These are phyloP conservation scores for Wilcoxina mikolae DNA, from an alignment of 495 filamentous ascomycete genomes.

Conservation along the genomic window DNA sequence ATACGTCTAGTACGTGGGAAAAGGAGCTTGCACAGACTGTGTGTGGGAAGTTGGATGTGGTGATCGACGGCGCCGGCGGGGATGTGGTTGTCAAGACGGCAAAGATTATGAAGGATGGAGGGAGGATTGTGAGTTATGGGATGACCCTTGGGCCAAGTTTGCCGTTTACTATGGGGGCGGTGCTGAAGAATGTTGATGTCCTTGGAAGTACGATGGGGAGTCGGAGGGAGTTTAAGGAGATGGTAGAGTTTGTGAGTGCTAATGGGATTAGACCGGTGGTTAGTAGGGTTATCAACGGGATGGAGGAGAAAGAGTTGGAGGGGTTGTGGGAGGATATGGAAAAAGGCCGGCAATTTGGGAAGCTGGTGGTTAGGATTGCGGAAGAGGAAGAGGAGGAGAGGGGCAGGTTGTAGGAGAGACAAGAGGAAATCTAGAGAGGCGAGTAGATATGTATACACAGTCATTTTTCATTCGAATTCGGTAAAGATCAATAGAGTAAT, in stretches of 20 bases:
- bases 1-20: slow-evolving; percentile 53
- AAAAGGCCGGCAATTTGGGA: slow-evolving; percentile 61
- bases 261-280: slow-evolving; percentile 53
- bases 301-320: slow-evolving; percentile 53
- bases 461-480: too few species aligned
- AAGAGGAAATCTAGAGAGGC: too few species aligned
- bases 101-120: slow-evolving; percentile 40
- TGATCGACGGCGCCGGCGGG: slow-evolving; percentile 66
- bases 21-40: slow-evolving; percentile 47
- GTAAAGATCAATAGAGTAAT: too few species aligned
- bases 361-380: slow-evolving; percentile 48
- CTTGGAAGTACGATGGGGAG: slow-evolving; percentile 57
- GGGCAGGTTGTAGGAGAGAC: slow-evolving; percentile 2
- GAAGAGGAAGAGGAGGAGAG: slow-evolving; percentile 1
- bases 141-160: slow-evolving; percentile 65
- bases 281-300: slow-evolving; percentile 42
- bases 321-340: slow-evolving; percentile 61
- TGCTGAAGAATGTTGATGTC: slow-evolving; percentile 58
- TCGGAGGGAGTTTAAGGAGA: slow-evolving; percentile 56
- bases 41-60: slow-evolving; percentile 40
- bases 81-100: slow-evolving; percentile 49
- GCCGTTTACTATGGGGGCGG: slow-evolving; percentile 53
- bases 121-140: slow-evolving; percentile 55
- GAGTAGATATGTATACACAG: too few species aligned
- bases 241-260: slow-evolving; percentile 55